Conservation (phyloP, 768 basidiomycete species). For the Rhizopogon salebrosus region DNA sequence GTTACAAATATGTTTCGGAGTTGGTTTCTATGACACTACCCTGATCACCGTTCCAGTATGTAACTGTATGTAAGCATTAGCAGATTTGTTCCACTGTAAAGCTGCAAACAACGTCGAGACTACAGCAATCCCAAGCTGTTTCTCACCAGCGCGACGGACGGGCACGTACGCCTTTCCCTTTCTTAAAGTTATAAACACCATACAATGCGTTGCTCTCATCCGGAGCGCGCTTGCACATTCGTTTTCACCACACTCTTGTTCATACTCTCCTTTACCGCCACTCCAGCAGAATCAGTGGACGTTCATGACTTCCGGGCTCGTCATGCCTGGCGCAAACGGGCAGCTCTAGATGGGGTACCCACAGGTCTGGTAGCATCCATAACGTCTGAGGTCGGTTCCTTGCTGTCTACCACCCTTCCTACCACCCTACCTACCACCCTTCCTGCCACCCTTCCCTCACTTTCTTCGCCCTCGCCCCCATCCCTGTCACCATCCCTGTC, state of each 20-base stretch:
- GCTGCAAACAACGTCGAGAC: too few species aligned
- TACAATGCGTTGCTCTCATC: not conserved
- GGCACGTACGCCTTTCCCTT: not conserved
- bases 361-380: not conserved
- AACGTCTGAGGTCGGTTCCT: not conserved
- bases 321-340: constrained; percentile 6
- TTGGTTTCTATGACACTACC: too few species aligned
- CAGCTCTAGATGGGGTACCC: not conserved
- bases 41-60: too few species aligned
- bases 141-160: too few species aligned
- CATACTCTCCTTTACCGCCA: constrained; percentile 4
- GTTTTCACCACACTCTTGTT: constrained; percentile 8
- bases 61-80: too few species aligned
- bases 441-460: not conserved
- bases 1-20: too few species aligned
- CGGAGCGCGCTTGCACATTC: constrained; percentile 4
- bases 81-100: too few species aligned
- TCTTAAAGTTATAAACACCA: not conserved
- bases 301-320: not conserved
- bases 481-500: not conserved
- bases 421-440: not conserved
- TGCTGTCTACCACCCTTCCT: not conserved
- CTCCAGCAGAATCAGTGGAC: not conserved
- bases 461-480: not conserved
- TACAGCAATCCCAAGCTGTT: too few species aligned